Percentiles rank a stretch among this genome's conserved stretches.
Conservation (phyloP, 768 basidiomycete species). For the Boletus patriciae region DNA sequence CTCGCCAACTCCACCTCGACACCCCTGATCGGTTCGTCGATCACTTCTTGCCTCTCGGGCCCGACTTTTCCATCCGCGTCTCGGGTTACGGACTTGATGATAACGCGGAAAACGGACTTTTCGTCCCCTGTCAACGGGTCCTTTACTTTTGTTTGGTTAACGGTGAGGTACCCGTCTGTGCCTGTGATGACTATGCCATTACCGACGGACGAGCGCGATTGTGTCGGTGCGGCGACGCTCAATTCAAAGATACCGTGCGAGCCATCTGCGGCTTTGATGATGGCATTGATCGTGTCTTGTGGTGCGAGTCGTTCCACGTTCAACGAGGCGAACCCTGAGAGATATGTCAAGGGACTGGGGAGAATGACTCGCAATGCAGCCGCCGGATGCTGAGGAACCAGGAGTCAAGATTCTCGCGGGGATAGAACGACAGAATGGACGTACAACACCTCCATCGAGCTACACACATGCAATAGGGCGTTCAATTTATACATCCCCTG, state of each 20-base stretch:
- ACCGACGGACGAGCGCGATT: constrained; percentile 34
- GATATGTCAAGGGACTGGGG: constrained; percentile 47
- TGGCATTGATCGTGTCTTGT: constrained; percentile 72
- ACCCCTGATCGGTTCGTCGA: constrained; percentile 51
- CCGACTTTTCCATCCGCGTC: constrained; percentile 19
- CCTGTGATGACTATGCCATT: constrained; percentile 54
- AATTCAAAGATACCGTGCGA: constrained; percentile 62
- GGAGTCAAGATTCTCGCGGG: background rate
- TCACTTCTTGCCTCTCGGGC: constrained; percentile 42
- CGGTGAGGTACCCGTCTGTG: constrained; percentile 58
- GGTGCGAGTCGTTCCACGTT: constrained; percentile 73
- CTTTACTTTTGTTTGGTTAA: constrained; percentile 34
- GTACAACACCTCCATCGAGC: constrained; percentile 78
- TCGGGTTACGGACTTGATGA: constrained; percentile 36
- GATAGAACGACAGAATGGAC: constrained; percentile 24
- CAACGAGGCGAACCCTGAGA: constrained; percentile 67
- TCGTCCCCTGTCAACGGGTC: constrained; percentile 27
- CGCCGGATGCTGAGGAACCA: constrained; percentile 56
- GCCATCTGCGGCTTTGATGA: constrained; percentile 47
- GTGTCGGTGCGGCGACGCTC: constrained; percentile 58
- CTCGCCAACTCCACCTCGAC: constrained; percentile 55
- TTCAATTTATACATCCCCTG: background rate
- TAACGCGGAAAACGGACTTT: constrained; percentile 36
- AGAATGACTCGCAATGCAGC: constrained; percentile 65
- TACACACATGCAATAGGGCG: constrained; percentile 29